Evolutionary conservation across 2,329 filamentous ascomycete species (phyloP), one percentile per base, ranked within the genome.

Genomic region (Fusarium secorum): DNA sequence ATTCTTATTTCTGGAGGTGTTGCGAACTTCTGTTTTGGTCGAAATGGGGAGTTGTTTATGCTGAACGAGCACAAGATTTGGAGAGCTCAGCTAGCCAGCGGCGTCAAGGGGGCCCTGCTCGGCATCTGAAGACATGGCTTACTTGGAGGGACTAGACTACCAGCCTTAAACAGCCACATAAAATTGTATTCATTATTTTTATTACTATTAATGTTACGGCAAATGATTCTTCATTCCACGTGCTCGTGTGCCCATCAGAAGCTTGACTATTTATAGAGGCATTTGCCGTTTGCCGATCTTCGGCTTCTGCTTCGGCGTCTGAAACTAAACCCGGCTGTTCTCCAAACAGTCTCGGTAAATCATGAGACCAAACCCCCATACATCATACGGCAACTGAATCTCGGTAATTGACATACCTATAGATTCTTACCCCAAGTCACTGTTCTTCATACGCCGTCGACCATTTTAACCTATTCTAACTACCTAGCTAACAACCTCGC

Each of bases 1-100:
- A 83, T 85, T 14, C 39, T 83, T 1, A 76, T 84, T 1, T 76
- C 79, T 1, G 83, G 82, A 0, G 83, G 82, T 1, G 79, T 81
- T 5, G 80, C 83, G 0, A 85, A 86, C 63, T 86, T 86, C 60
- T 84, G 81, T 41, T 86, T 86, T 61, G 83, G 84, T 0, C 77
- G 73, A 13, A 71, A 81, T 11, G 82, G 83, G 1, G 79, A 82
- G 64, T 66, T 86, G 28, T 84, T 85, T 39, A 75, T 86, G 14
- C 75, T 86, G 18, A 86, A 86, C 45, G 85, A 87, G 77, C 75
- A 81, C 30, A 78, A 76, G 41, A 60, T 86, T 9, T 85, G 81
- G 79, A 78, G 78, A 44, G 78, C 82, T 20, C 66, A 66, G 39
- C 22, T 77, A 9, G 57, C 52, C 4, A 5, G n/a, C 2, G 32